A percentile compares a stretch with the other conserved stretches of the same genome.
These are phyloP conservation scores for Sordariomycetes sp. DNA, from an alignment of 2,329 filamentous ascomycete genomes.

Conservation along the genomic window DNA sequence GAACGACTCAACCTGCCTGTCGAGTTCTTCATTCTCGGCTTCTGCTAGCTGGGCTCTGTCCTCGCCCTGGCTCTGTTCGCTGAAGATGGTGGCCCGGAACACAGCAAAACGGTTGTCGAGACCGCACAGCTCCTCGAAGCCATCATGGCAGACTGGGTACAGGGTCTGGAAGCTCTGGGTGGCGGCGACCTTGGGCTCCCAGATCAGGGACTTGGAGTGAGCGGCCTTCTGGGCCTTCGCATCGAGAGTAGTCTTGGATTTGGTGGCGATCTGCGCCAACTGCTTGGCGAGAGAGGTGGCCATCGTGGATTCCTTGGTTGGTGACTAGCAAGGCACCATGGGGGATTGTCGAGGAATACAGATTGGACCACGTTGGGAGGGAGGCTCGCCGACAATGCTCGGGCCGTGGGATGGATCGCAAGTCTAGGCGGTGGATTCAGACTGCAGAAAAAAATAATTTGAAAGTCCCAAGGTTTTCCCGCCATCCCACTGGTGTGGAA, in stretches of 20 bases:
- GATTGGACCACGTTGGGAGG: background rate
- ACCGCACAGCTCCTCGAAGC: conserved; percentile 82
- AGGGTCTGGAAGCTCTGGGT: conserved; percentile 85
- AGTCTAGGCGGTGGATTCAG: background rate
- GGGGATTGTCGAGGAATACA: background rate
- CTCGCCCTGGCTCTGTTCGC: conserved; percentile 81
- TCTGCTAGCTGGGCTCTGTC: conserved; percentile 78
- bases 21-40: conserved; percentile 71
- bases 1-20: conserved; percentile 70
- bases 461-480: background rate
- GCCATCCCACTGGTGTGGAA: background rate
- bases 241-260: conserved; percentile 83
- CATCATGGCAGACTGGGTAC: conserved; percentile 77
- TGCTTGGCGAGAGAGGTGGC: conserved; percentile 83
- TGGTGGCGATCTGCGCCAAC: conserved; percentile 82
- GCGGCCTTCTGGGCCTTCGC: conserved; percentile 85
- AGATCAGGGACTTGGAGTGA: conserved; percentile 91
- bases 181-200: conserved; percentile 74
- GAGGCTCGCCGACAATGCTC: background rate
- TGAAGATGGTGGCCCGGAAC: conserved; percentile 76
- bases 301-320: conserved; percentile 37
- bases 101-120: conserved; percentile 69
- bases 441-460: background rate
- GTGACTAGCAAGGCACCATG: background rate
- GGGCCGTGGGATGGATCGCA: background rate